Evolutionary conservation across 306 rosid species (phyloP).

Genomic region (Cucumis cinereus): DNA sequence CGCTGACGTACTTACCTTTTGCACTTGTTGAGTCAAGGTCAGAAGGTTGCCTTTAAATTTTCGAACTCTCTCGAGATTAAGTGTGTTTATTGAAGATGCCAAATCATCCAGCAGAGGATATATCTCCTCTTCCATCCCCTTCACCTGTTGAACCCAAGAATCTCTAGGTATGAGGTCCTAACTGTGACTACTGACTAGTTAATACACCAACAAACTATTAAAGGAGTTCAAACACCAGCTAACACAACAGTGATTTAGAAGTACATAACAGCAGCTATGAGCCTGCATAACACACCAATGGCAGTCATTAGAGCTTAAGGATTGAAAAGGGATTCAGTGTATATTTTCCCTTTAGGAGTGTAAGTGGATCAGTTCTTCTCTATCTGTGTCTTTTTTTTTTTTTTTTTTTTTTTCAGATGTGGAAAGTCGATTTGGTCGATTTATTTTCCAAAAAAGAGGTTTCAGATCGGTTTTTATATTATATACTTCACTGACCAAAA

Average conservation of each 20-base stretch:
- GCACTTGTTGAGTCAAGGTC: constrained; percentile 87
- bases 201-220: not conserved
- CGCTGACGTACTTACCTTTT: constrained; percentile 43
- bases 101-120: constrained; percentile 86
- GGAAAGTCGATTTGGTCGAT: not conserved
- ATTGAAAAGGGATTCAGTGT: not conserved
- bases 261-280: not conserved
- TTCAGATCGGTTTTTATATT: not conserved
- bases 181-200: not conserved
- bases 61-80: constrained; percentile 84
- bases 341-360: not conserved
- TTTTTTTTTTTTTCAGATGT: not conserved
- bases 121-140: constrained; percentile 59
- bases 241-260: not conserved
- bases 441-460: not conserved
- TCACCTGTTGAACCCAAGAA: constrained; percentile 44
- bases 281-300: not conserved
- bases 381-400: not conserved
- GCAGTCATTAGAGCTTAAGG: not conserved
- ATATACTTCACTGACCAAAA: not conserved
- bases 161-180: not conserved
- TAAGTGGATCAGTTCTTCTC: not conserved
- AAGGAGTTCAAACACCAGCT: not conserved
- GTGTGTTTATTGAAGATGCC: constrained; percentile 62
- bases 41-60: constrained; percentile 92